These are phyloP conservation scores for Grosmannia serpens DNA, from an alignment of 2,329 filamentous ascomycete species.

Conservation along the genomic window DNA sequence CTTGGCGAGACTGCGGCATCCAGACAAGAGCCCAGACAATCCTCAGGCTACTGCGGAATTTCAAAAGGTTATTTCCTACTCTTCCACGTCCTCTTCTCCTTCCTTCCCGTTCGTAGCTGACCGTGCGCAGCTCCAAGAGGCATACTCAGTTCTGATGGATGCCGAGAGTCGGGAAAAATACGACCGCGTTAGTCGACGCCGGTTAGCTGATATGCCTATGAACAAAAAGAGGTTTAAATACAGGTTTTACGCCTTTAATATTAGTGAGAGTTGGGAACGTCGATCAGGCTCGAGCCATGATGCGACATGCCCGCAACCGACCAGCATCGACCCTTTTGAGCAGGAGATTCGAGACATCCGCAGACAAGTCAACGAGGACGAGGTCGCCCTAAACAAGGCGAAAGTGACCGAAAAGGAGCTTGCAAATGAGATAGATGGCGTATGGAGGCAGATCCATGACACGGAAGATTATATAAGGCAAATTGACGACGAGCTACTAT, in stretches of 20 bases:
- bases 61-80: conserved; percentile 10
- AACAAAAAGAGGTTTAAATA: neutral
- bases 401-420: no score
- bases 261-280: neutral
- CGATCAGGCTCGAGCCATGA: neutral
- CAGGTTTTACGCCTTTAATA: neutral
- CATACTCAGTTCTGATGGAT: conserved; percentile 14
- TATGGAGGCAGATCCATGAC: neutral
- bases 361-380: neutral
- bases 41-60: conserved; percentile 15
- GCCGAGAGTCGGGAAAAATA: conserved; percentile 5
- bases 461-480: neutral
- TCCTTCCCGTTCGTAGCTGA: neutral
- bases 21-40: conserved; percentile 15
- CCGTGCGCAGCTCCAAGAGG: conserved; percentile 11
- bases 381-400: neutral
- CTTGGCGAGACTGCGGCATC: conserved; percentile 14
- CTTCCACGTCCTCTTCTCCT: neutral
- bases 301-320: neutral
- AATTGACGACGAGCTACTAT: neutral
- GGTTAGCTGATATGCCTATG: no score
- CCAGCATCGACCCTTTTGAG: conserved; percentile 5
- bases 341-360: conserved; percentile 5
- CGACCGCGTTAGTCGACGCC: neutral
- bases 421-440: neutral